phyloP scores from a whole-genome alignment of 306 rosid genomes.

The Rosa persica region DNA sequence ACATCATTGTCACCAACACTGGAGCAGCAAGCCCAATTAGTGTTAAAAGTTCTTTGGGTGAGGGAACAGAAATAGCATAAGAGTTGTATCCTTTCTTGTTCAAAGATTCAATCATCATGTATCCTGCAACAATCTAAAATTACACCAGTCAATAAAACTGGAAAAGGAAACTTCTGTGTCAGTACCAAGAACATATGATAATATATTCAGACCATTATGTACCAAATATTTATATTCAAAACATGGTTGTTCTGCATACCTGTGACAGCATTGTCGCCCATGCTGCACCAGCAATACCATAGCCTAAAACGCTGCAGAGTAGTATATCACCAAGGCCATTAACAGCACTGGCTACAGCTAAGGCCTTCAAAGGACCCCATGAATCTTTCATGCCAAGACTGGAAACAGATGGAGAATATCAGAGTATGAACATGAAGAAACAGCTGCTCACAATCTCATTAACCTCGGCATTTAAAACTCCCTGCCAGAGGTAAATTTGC shows the following conservation, averaged over 20 bases:
- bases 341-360: conserved; percentile 58
- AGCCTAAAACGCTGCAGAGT: conserved; percentile 53
- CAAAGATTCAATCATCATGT: conserved; percentile 77
- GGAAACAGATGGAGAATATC: conserved; percentile 13
- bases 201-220: not conserved
- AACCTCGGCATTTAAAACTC: not conserved
- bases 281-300: conserved; percentile 84
- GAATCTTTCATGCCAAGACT: conserved; percentile 97
- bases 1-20: conserved; percentile 68
- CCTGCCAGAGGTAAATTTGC: not conserved
- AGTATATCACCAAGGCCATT: conserved; percentile 66
- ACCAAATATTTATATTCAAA: not conserved
- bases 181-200: conserved; percentile 1
- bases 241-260: conserved; percentile 31
- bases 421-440: conserved; percentile 19
- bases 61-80: conserved; percentile 63
- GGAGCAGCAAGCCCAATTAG: conserved; percentile 80
- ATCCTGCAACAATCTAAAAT: conserved; percentile 76
- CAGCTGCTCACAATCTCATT: conserved; percentile 14
- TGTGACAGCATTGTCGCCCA: conserved; percentile 86
- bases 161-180: conserved; percentile 14
- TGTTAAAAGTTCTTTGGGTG: conserved; percentile 52
- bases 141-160: conserved; percentile 11
- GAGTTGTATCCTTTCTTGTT: conserved; percentile 75
- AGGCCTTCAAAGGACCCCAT: conserved; percentile 81